Percentiles rank a stretch among this genome's conserved stretches.
Conservation (phyloP, 805 yeast species). For the Candida sonorensis region DNA sequence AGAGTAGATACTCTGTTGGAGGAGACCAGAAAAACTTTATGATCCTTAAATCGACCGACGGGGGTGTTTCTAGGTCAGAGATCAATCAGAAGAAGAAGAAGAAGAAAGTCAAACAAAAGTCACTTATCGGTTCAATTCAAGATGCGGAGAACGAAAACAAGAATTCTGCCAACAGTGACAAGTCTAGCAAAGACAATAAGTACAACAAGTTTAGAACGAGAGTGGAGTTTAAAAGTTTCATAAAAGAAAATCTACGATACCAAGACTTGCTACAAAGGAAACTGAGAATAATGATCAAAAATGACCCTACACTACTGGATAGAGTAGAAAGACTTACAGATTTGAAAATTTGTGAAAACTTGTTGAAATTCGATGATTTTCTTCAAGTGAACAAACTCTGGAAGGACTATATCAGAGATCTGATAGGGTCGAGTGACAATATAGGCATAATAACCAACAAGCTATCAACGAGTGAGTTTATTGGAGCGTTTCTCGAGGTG, state of each 20-base stretch:
- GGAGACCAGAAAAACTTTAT: conserved; percentile 44
- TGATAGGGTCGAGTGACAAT: conserved; percentile 32
- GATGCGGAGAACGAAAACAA: conserved; percentile 1
- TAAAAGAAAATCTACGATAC: conserved; percentile 29
- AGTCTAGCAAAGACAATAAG: conserved; percentile 16
- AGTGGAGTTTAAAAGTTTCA: conserved; percentile 35
- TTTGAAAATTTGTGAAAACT: conserved; percentile 15
- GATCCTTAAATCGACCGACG: conserved; percentile 33
- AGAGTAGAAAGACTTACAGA: conserved; percentile 16
- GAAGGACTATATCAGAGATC: conserved; percentile 59
- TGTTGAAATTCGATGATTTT: conserved; percentile 41
- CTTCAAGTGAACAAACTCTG: conserved; percentile 56
- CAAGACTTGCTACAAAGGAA: conserved; percentile 35
- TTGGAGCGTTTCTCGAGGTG: conserved; percentile 66
- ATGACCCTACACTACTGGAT: conserved; percentile 17
- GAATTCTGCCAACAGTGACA: neutral
- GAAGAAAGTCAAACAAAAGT: conserved; percentile 12
- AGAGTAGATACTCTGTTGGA: conserved; percentile 36
- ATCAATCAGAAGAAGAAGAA: conserved; percentile 8
- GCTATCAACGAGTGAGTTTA: conserved; percentile 71
- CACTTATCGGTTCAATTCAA: conserved; percentile 7
- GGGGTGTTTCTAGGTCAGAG: conserved; percentile 12
- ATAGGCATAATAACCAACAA: conserved; percentile 38
- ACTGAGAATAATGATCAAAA: conserved; percentile 23
- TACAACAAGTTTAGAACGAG: conserved; percentile 24